These are phyloP conservation scores for Xylaria sp. DNA, from an alignment of 495 filamentous ascomycete genomes.

Conservation along the genomic window DNA sequence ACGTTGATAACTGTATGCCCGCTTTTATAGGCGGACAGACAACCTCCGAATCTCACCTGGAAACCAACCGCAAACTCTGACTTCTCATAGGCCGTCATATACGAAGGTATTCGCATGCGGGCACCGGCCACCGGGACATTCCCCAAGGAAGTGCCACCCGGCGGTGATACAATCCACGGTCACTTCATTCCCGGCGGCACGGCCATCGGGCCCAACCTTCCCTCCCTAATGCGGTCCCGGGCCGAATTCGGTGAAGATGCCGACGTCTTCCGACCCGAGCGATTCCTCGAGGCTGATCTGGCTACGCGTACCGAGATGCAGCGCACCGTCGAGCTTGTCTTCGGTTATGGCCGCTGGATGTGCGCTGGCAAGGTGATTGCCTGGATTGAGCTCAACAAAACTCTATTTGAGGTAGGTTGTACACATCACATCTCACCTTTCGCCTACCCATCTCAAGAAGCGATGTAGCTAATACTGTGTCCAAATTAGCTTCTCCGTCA, in stretches of 20 bases:
- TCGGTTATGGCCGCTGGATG: constrained; percentile 61
- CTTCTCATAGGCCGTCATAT: constrained; percentile 50
- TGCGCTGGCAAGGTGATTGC: constrained; percentile 63
- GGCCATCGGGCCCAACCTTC: constrained; percentile 62
- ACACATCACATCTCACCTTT: constrained; percentile 3
- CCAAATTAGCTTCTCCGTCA: constrained; percentile 17
- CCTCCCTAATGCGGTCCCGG: constrained; percentile 57
- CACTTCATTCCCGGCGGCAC: constrained; percentile 61
- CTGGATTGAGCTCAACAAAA: constrained; percentile 64
- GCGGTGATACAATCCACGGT: constrained; percentile 57
- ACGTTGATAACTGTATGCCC: constrained; percentile 33
- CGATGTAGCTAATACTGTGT: neutral
- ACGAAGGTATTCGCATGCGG: constrained; percentile 55
- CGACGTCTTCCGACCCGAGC: constrained; percentile 46
- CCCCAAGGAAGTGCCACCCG: constrained; percentile 51
- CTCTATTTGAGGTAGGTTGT: constrained; percentile 52
- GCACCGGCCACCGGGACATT: constrained; percentile 54
- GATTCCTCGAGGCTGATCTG: constrained; percentile 50
- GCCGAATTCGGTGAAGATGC: constrained; percentile 59
- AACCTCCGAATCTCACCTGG: constrained; percentile 32
- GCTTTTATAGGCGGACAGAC: neutral
- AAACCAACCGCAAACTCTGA: constrained; percentile 43
- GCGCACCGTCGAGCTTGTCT: constrained; percentile 53
- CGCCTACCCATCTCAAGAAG: neutral
- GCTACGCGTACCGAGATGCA: constrained; percentile 54